A percentile compares a stretch with the other conserved stretches of the same genome.
These are phyloP conservation scores for Diaporthe citri DNA, from an alignment of 2,329 filamentous ascomycete species.

Conservation along the genomic window DNA sequence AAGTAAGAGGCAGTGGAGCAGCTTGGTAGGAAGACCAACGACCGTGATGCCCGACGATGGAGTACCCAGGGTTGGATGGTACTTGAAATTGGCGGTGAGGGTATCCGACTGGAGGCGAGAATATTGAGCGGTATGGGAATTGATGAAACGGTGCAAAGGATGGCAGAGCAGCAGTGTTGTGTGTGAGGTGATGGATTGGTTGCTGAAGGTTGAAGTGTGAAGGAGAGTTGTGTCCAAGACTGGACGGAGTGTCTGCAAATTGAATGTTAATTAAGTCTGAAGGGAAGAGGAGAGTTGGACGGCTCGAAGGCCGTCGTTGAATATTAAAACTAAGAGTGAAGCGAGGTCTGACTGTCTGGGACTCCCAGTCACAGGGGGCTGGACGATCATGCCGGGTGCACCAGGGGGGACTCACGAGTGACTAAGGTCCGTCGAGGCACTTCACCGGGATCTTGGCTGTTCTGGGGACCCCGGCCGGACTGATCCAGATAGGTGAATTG, in stretches of 20 bases:
- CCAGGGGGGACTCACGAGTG: slow-evolving; percentile 16
- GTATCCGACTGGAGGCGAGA: background rate
- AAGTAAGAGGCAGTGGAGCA: background rate
- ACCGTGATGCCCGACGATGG: slow-evolving; percentile 3
- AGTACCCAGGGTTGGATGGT: background rate
- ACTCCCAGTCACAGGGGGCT: background rate
- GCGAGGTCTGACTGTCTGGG: background rate
- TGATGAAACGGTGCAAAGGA: background rate
- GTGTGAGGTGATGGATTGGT: background rate
- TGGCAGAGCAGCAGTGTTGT: background rate
- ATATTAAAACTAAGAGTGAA: background rate
- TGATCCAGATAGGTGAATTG: slow-evolving; percentile 37
- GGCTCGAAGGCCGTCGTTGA: background rate
- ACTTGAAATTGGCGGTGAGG: background rate
- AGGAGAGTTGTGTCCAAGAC: background rate
- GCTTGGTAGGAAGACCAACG: background rate
- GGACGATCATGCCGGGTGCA: background rate
- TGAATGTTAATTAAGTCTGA: background rate
- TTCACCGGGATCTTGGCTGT: background rate
- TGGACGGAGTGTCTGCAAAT: background rate
- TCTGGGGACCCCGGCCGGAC: background rate
- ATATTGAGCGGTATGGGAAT: background rate
- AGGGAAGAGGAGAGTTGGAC: background rate
- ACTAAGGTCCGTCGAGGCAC: background rate
- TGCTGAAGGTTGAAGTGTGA: background rate